phyloP scores from a whole-genome alignment of 306 rosid genomes.

The Myrica gale region DNA sequence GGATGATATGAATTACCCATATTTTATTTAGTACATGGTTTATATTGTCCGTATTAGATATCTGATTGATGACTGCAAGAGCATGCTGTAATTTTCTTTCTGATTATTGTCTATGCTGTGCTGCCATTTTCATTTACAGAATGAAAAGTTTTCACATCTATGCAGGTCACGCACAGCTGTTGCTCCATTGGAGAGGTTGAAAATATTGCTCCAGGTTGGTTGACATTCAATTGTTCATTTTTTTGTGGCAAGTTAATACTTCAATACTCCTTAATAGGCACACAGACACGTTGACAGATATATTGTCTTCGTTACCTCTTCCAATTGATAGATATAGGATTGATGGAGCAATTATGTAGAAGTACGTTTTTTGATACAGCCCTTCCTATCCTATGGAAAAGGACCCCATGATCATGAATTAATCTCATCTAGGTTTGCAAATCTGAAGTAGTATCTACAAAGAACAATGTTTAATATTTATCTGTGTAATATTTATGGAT shows the following conservation, averaged over 20 bases:
- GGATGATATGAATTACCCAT: not conserved
- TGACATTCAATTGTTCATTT: constrained; percentile 6
- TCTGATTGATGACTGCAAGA: constrained; percentile 4
- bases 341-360: not conserved
- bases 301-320: not conserved
- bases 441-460: not conserved
- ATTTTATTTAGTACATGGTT: not conserved
- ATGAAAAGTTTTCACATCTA: not conserved
- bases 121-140: constrained; percentile 4
- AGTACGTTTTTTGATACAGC: not conserved
- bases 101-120: not conserved
- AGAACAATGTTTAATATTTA: too few species aligned
- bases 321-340: too few species aligned
- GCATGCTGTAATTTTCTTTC: not conserved
- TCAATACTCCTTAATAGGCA: not conserved
- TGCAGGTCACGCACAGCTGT: constrained; percentile 98
- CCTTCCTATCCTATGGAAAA: not conserved
- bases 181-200: constrained; percentile 95
- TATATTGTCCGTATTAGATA: not conserved
- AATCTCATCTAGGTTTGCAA: not conserved
- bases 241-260: not conserved
- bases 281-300: not conserved
- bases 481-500: too few species aligned
- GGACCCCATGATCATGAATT: not conserved
- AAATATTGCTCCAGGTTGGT: constrained; percentile 91